These are phyloP conservation scores for Bisporella sp. DNA, from an alignment of 2,329 filamentous ascomycete genomes.

Conservation along the genomic window DNA sequence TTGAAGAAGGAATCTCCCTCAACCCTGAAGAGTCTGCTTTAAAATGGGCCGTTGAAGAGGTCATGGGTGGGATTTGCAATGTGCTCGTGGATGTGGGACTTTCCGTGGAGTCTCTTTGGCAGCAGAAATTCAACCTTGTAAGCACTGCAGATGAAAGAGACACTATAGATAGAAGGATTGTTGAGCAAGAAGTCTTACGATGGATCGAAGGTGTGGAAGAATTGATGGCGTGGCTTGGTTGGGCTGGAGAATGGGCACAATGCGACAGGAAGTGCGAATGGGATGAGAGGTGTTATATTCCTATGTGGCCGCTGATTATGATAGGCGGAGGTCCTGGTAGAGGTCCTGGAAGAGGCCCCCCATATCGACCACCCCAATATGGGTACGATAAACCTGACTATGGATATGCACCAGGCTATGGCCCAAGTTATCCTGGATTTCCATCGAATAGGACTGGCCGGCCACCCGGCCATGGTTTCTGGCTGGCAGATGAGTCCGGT, in stretches of 20 bases:
- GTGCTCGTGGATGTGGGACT: slow-evolving; percentile 37
- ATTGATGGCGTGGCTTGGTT: slow-evolving; percentile 43
- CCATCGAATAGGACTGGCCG: slow-evolving; percentile 3
- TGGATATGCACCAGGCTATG: neutral
- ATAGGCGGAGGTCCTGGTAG: slow-evolving; percentile 1
- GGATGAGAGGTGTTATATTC: slow-evolving; percentile 41
- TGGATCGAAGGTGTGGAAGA: slow-evolving; percentile 28
- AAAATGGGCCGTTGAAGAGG: slow-evolving; percentile 34
- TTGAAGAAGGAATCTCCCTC: slow-evolving; percentile 21
- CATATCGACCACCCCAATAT: slow-evolving; percentile 9
- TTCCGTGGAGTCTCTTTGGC: slow-evolving; percentile 6
- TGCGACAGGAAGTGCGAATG: slow-evolving; percentile 35
- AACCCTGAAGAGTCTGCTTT: slow-evolving; percentile 31
- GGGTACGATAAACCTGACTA: neutral
- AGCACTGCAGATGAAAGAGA: neutral
- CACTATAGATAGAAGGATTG: slow-evolving; percentile 27
- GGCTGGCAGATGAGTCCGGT: slow-evolving; percentile 14
- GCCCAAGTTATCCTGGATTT: slow-evolving; percentile 4
- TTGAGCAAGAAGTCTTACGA: slow-evolving; percentile 30
- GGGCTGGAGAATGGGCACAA: slow-evolving; percentile 38
- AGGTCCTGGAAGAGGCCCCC: slow-evolving; percentile 1
- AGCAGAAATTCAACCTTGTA: neutral
- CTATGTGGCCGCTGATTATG: slow-evolving; percentile 40
- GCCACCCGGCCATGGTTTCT: slow-evolving; percentile 6
- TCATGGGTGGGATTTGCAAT: slow-evolving; percentile 33